These are phyloP conservation scores for Globisporangium camurandrum DNA, from an alignment of 352 stramenopile species.

Conservation along the genomic window DNA sequence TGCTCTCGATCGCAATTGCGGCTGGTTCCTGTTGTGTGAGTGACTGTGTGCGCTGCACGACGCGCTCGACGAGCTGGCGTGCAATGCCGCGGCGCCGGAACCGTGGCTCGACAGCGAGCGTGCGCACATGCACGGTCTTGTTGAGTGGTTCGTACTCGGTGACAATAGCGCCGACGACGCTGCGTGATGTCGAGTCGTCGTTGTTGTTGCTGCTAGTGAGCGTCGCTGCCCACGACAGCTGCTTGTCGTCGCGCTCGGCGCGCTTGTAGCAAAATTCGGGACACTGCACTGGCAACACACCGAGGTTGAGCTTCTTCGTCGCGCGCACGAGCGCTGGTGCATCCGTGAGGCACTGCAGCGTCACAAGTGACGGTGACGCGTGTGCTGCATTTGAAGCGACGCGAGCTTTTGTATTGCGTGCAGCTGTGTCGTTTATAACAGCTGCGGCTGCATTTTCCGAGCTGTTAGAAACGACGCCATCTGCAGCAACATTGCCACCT, in stretches of 20 bases:
- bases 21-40: constrained; percentile 4
- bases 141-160: constrained; percentile 28
- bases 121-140: constrained; percentile 30
- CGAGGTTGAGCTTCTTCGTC: constrained; percentile 60
- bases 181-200: neutral
- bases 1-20: constrained; percentile 4
- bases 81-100: constrained; percentile 35
- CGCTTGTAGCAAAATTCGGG: constrained; percentile 61
- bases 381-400: no score
- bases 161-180: constrained; percentile 23
- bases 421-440: constrained; percentile 12
- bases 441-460: constrained; percentile 1
- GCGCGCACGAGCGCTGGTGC: constrained; percentile 31
- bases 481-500: neutral
- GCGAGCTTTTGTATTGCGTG: no score
- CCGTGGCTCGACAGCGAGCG: constrained; percentile 24
- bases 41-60: constrained; percentile 18
- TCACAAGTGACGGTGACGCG: no score
- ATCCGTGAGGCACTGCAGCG: constrained; percentile 38
- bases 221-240: constrained; percentile 41
- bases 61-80: constrained; percentile 22
- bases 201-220: neutral
- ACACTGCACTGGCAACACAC: constrained; percentile 54
- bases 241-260: constrained; percentile 29
- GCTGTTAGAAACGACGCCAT: no score